Percentiles rank a stretch among this genome's conserved stretches.
phyloP scores from a whole-genome alignment of 2,329 filamentous ascomycete species.

The Aspergillus sp. region DNA sequence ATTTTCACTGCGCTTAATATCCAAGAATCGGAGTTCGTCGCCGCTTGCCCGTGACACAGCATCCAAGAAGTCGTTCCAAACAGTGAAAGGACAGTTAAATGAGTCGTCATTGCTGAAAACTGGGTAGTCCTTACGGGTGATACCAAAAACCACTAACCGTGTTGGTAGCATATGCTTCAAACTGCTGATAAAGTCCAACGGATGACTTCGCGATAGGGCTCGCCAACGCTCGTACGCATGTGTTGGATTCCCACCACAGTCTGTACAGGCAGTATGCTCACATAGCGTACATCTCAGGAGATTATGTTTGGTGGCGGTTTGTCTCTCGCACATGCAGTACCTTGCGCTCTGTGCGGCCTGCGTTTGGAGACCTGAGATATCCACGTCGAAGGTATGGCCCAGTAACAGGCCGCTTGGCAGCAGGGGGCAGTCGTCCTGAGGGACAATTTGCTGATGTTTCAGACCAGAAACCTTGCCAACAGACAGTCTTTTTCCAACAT shows the following conservation, averaged over 20 bases:
- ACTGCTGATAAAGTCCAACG: conserved; percentile 37
- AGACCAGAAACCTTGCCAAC: neutral
- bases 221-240: conserved; percentile 36
- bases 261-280: conserved; percentile 46
- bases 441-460: conserved; percentile 5
- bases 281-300: conserved; percentile 47
- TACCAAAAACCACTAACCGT: conserved; percentile 28
- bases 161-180: conserved; percentile 39
- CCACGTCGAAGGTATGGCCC: conserved; percentile 1
- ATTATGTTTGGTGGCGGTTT: conserved; percentile 26
- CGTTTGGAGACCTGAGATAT: conserved; percentile 12
- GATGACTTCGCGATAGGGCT: conserved; percentile 26
- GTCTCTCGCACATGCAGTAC: conserved; percentile 53
- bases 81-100: conserved; percentile 6
- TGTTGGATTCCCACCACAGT: conserved; percentile 48
- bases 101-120: conserved; percentile 6
- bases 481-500: conserved; percentile 8
- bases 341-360: conserved; percentile 31
- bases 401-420: conserved; percentile 9
- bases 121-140: conserved; percentile 18
- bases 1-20: conserved; percentile 21
- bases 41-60: conserved; percentile 18
- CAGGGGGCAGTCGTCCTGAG: conserved; percentile 8
- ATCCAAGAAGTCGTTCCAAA: conserved; percentile 28
- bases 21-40: conserved; percentile 22